phyloP scores from a whole-genome alignment of 257 asterid species.

The Henckelia pumila region DNA sequence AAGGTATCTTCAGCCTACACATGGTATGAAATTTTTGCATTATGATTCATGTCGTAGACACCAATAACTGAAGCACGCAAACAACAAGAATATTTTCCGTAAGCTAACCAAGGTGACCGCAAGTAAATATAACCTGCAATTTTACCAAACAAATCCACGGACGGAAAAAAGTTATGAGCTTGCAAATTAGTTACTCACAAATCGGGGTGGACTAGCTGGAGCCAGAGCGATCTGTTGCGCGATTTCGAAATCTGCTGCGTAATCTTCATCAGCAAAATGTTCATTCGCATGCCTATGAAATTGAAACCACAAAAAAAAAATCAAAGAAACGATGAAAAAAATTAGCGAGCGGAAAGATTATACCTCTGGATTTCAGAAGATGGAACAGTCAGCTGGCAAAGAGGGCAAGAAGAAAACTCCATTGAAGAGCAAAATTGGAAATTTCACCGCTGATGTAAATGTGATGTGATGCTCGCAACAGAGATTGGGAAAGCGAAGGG shows the following conservation, averaged over 20 bases:
- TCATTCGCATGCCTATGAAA: constrained; percentile 43
- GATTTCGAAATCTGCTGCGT: constrained; percentile 39
- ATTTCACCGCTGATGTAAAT: too few relatives aligned
- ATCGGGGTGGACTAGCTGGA: not conserved
- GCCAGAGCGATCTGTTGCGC: constrained; percentile 33
- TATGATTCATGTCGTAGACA: not conserved
- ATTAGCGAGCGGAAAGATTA: not conserved
- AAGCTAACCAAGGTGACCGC: constrained; percentile 5
- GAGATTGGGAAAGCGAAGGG: too few relatives aligned
- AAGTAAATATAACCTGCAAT: not conserved
- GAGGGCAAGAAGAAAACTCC: constrained; percentile 44
- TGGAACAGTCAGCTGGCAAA: constrained; percentile 38
- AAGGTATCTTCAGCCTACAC: constrained; percentile 41
- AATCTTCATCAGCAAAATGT: constrained; percentile 49
- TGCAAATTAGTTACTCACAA: constrained; percentile 26
- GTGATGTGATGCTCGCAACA: not conserved
- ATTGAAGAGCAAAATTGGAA: constrained; percentile 21
- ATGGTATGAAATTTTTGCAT: not conserved
- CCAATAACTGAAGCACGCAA: constrained; percentile 9
- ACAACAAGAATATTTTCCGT: not conserved
- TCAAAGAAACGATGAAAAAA: constrained; percentile 12
- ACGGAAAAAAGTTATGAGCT: not conserved
- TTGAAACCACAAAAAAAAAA: not conserved
- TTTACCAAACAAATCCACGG: not conserved
- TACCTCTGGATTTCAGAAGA: constrained; percentile 42